These are phyloP conservation scores for Clonostachys byssicola DNA, from an alignment of 2,329 filamentous ascomycete species.

Conservation along the genomic window DNA sequence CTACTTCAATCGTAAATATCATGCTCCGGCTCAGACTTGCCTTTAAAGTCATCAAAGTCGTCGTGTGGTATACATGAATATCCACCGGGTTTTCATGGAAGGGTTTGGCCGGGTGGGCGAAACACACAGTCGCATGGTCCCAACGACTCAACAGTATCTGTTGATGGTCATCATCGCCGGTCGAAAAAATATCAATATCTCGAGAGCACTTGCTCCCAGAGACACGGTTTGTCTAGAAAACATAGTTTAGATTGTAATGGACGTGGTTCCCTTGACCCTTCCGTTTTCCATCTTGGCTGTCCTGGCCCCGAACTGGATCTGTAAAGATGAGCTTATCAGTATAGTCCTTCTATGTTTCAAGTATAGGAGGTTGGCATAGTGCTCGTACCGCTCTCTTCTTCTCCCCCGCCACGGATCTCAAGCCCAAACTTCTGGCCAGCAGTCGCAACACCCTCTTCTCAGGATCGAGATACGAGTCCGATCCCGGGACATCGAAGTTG, in stretches of 20 bases:
- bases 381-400: slow-evolving; percentile 84
- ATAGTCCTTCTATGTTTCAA: not conserved
- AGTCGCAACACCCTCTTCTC: slow-evolving; percentile 80
- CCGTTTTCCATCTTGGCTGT: slow-evolving; percentile 79
- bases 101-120: slow-evolving; percentile 38
- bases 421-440: slow-evolving; percentile 69
- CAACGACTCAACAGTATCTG: slow-evolving; percentile 72
- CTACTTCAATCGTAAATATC: too few species aligned
- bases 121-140: slow-evolving; percentile 36
- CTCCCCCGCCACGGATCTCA: slow-evolving; percentile 70
- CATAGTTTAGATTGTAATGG: slow-evolving; percentile 28
- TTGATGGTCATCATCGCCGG: slow-evolving; percentile 58
- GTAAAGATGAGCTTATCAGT: not conserved
- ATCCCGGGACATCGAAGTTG: slow-evolving; percentile 61
- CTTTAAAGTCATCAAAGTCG: slow-evolving; percentile 51
- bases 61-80: slow-evolving; percentile 15
- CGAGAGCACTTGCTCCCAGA: slow-evolving; percentile 9
- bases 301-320: slow-evolving; percentile 80
- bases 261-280: slow-evolving; percentile 64
- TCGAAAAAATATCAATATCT: not conserved
- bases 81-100: slow-evolving; percentile 11
- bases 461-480: slow-evolving; percentile 52
- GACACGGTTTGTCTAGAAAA: not conserved
- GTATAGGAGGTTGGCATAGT: not conserved
- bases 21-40: slow-evolving; percentile 56